These are phyloP conservation scores for Linum usitatissimum DNA, from an alignment of 345 rosid species.

Conservation along the genomic window DNA sequence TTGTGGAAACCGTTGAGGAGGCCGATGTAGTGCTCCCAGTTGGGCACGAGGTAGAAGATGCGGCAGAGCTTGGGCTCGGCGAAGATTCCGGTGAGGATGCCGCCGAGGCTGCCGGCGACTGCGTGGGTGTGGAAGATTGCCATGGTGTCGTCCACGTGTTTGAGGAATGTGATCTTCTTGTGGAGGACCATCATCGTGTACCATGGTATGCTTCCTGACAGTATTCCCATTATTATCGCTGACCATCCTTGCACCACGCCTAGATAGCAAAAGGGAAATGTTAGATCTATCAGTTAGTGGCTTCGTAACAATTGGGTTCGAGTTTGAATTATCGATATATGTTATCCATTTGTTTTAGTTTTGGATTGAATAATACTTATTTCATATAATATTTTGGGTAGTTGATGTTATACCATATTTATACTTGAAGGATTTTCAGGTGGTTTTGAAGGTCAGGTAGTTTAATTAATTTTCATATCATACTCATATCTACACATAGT, in stretches of 20 bases:
- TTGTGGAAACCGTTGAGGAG: neutral
- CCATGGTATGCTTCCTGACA: conserved; percentile 36
- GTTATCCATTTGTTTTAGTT: too few species aligned
- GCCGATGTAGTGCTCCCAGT: conserved; percentile 2
- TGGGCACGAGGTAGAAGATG: conserved; percentile 13
- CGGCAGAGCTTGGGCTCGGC: conserved; percentile 30
- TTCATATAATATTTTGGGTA: too few species aligned
- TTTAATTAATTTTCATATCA: too few species aligned
- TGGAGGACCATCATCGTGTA: conserved; percentile 38
- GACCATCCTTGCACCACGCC: conserved; percentile 38
- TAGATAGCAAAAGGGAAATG: too few species aligned
- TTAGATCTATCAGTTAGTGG: too few species aligned
- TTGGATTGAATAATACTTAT: too few species aligned
- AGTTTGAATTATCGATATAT: too few species aligned
- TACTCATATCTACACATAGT: too few species aligned
- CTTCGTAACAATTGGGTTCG: too few species aligned
- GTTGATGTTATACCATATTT: too few species aligned
- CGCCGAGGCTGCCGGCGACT: conserved; percentile 32
- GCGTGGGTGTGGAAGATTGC: conserved; percentile 36
- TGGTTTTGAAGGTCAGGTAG: too few species aligned
- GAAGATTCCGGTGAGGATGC: conserved; percentile 26
- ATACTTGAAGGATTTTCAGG: too few species aligned
- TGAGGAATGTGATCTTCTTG: conserved; percentile 23
- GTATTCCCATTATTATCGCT: conserved; percentile 30
- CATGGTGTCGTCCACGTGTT: conserved; percentile 35